phyloP scores from a whole-genome alignment of 2,329 filamentous ascomycete species.

The Aureobasidium sp. region DNA sequence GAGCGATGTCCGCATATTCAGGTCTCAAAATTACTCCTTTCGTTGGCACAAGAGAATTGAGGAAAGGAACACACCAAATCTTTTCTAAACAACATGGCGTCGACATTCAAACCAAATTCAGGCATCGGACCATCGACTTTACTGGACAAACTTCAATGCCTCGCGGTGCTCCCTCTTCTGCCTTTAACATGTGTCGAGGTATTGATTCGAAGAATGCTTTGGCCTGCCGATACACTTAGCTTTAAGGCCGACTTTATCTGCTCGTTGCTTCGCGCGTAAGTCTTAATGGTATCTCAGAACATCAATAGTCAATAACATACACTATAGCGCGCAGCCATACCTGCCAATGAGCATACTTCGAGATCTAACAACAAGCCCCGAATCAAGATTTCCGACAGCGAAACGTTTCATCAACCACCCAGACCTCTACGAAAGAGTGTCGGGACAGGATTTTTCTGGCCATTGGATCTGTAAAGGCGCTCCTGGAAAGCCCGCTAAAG shows the following conservation, averaged over 20 bases:
- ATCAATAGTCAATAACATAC: neutral
- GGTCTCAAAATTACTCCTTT: neutral
- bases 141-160: neutral
- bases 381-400: neutral
- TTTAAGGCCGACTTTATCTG: neutral
- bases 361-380: neutral
- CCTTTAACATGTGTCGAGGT: neutral
- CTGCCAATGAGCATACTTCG: neutral
- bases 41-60: neutral
- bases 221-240: neutral
- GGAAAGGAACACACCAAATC: too few relatives aligned
- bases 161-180: neutral
- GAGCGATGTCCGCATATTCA: too few relatives aligned
- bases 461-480: neutral
- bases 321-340: neutral
- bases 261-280: neutral
- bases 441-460: neutral
- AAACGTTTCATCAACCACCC: neutral
- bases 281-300: neutral
- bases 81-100: neutral
- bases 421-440: neutral
- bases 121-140: neutral
- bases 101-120: neutral
- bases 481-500: neutral
- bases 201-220: neutral